phyloP scores from a whole-genome alignment of 2,329 filamentous ascomycete genomes.

The Spiromastix sp. region DNA sequence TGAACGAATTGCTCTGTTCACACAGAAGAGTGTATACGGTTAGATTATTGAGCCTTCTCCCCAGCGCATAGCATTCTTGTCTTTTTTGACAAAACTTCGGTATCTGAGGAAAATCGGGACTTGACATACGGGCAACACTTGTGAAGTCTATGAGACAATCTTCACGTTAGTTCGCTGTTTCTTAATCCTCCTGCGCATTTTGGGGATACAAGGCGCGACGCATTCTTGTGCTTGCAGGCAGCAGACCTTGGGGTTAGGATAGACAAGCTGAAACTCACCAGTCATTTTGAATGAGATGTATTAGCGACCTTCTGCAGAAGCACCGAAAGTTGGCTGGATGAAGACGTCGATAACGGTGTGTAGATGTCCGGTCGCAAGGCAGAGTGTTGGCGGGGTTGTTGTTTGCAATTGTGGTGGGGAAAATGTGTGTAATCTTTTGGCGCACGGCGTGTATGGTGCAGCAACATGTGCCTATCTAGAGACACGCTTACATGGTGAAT shows the following conservation, averaged over 20 bases:
- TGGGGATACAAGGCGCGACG: too few species aligned
- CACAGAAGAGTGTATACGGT: constrained; percentile 50
- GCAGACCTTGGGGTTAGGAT: too few species aligned
- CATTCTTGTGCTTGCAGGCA: too few species aligned
- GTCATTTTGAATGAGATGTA: constrained; percentile 8
- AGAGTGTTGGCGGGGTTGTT: constrained; percentile 10
- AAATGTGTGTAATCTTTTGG: too few species aligned
- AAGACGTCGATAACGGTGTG: constrained; percentile 5
- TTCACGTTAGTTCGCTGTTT: too few species aligned
- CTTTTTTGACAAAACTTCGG: too few species aligned
- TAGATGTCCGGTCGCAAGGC: neutral
- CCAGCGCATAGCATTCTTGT: too few species aligned
- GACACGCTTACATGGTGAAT: too few species aligned
- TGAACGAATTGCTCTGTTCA: constrained; percentile 72
- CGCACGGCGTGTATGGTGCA: too few species aligned
- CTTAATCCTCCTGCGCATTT: too few species aligned
- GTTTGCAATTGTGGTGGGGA: constrained; percentile 5
- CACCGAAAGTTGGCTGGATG: constrained; percentile 2
- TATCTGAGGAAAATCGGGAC: neutral
- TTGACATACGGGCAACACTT: constrained; percentile 29
- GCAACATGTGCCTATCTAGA: too few species aligned
- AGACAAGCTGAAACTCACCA: constrained; percentile 8
- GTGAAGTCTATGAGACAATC: constrained; percentile 27
- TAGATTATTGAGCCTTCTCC: constrained; percentile 2
- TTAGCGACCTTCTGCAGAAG: neutral